A percentile compares a stretch with the other conserved stretches of the same genome.
These are phyloP conservation scores for Tolypocladium ovalisporum DNA, from an alignment of 2,329 filamentous ascomycete species.

Conservation along the genomic window DNA sequence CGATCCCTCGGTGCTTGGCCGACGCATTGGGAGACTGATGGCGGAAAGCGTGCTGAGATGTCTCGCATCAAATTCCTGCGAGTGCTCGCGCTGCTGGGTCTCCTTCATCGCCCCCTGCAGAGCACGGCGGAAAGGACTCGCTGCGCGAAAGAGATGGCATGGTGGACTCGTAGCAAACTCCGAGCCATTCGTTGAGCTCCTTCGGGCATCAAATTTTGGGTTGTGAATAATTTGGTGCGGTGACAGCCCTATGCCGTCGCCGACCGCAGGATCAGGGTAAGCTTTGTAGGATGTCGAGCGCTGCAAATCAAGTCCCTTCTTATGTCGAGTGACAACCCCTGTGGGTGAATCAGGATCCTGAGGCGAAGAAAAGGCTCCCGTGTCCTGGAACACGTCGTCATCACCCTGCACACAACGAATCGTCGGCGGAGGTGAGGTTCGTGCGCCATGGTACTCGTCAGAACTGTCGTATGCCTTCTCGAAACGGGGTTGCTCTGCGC, in stretches of 20 bases:
- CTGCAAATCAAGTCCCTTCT: background rate
- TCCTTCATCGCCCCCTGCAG: conserved; percentile 34
- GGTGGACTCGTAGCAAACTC: conserved; percentile 41
- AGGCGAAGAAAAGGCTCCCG: background rate
- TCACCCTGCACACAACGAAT: conserved; percentile 22
- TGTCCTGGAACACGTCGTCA: conserved; percentile 18
- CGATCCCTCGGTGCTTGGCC: conserved; percentile 27
- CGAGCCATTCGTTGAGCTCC: conserved; percentile 28
- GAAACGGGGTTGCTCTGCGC: background rate
- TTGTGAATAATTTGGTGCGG: conserved; percentile 1
- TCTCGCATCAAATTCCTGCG: conserved; percentile 17
- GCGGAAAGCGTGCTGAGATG: conserved; percentile 30
- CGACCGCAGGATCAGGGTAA: conserved; percentile 5
- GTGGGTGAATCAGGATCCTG: background rate
- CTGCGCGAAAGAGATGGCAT: conserved; percentile 39
- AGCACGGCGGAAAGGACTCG: conserved; percentile 44
- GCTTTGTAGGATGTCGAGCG: conserved; percentile 1
- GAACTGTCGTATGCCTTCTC: conserved; percentile 8
- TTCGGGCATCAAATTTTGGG: conserved; percentile 10
- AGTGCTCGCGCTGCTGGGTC: conserved; percentile 15
- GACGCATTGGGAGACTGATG: conserved; percentile 26
- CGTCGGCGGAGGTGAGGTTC: conserved; percentile 14
- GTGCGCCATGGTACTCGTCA: conserved; percentile 3
- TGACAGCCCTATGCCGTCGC: conserved; percentile 4
- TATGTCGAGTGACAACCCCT: background rate